Base-by-base conservation (phyloP, 441 rosid species). In the Pelargonium myrrhifolium region DNA sequence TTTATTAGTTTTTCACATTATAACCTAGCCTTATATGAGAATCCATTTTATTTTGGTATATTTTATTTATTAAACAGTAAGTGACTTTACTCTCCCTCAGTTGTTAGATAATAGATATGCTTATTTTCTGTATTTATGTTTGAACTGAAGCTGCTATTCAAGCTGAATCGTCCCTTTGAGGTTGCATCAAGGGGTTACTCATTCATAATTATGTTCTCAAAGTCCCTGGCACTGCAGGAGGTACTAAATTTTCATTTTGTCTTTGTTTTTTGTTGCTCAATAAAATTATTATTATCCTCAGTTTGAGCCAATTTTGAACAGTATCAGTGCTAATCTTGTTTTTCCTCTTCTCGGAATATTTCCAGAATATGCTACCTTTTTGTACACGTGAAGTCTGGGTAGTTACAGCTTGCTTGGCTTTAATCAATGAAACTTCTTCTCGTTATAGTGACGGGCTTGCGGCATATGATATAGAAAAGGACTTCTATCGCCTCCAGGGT, bases 381-480 rank as follows among this genome's bases (percentile, higher is more conserved):
- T 95, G 96, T 68, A 80, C 84, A 86, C 88, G 96, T 60, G 98
- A 95, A 86, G 95, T 95, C 58, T 95, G 98, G 99, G 95, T 92
- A 67, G 82, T 87, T 68, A 95, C 95, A 70, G 98, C 96, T 60
- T 92, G 98, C 82, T 79, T 85, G 77, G 88, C 92, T 71, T 73
- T 92, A 79, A 77, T 90, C 55, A 73, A 76, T 59, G 92, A 92
- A 66, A 89, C 93, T 73, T 76, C 86, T 74, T 89, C 96, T 76
- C 81, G 82, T 51, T 87, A 88, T 75, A 78, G 76, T 60, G 89
- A 82, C 65, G 91, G 95, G 71, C 80, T 67, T 68, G 89, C 79
- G 11, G 77, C 90, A 69, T 78, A 84, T 72, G 98, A 95, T 76
- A 75, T 86, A 43, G 96, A 95, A 74, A 95, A 89, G 83, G 99